Evolutionary conservation across 83 land plant genomes (phyloP).

Genomic region (Larix sibirica): DNA sequence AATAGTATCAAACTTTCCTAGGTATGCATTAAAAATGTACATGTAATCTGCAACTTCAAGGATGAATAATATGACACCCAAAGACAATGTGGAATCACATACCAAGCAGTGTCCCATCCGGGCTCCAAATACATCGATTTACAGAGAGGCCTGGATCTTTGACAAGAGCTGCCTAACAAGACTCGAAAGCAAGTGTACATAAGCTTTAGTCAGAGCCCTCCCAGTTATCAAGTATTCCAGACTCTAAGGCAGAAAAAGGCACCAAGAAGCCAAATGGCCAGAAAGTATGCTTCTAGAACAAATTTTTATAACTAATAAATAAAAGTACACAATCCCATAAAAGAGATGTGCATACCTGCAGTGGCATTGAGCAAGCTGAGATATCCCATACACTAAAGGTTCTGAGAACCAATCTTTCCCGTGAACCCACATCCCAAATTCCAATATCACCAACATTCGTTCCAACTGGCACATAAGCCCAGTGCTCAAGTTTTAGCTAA

Average conservation of each 20-base stretch:
- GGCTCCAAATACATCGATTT: slow-evolving; percentile 85
- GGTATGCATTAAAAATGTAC: too few species aligned
- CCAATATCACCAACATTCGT: slow-evolving; percentile 95
- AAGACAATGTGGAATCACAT: slow-evolving; percentile 21
- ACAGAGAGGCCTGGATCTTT: slow-evolving; percentile 80
- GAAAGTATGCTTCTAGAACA: too few species aligned
- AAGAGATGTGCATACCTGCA: slow-evolving; percentile 7
- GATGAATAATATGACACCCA: neutral
- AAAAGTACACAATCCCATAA: too few species aligned
- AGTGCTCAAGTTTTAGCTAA: too few species aligned
- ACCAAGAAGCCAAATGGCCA: too few species aligned
- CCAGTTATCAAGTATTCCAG: too few species aligned
- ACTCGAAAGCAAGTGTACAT: neutral
- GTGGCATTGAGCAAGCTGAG: slow-evolving; percentile 45
- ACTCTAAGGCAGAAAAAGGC: too few species aligned
- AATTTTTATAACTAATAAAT: too few species aligned
- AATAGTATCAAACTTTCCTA: too few species aligned
- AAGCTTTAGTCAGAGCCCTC: too few species aligned
- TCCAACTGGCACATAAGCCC: slow-evolving; percentile 55
- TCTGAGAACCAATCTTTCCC: slow-evolving; percentile 63
- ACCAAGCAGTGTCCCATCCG: slow-evolving; percentile 90
- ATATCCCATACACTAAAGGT: slow-evolving; percentile 98
- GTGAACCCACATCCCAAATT: slow-evolving; percentile 83
- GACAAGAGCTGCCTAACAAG: slow-evolving; percentile 62
- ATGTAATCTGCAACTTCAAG: too few species aligned